Base-by-base conservation (phyloP, 1,284 basidiomycete species). In the Phylloboletellus chloephorus region DNA sequence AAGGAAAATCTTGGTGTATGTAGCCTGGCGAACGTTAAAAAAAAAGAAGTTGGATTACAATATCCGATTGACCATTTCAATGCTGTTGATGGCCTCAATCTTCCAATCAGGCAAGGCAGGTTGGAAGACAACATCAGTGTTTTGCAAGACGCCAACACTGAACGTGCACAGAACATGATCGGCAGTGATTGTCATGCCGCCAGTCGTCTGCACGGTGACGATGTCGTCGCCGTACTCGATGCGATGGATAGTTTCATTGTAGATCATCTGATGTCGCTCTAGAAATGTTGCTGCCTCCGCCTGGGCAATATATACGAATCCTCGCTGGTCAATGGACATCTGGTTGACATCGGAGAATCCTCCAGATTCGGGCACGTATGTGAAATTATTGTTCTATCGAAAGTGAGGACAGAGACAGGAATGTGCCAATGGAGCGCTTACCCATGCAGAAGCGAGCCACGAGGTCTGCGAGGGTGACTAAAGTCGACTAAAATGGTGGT, bases 1-100 rank as follows among this genome's bases (percentile, higher is more conserved):
- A 31, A 84, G 51, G 58, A 83, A 85, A 33, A 85, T 81, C 61
- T 84, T 85, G 4, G 81, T 82, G 52, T 81, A 85, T 3, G 73
- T 79, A 2, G 68, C 70, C 72, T 74, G 34, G 8, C 5, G 2
- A 3, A 9, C 1, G 10, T 17, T 49, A 16, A 43, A 29, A 1
- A 33, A 1, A 33, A 1, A 12, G 4, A 24, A 9, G 23, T 12
- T 5, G 2, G 12, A 30, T 16, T 5, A 5, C 26, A 37, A 25
- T 9, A 12, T 12, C 17, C n/a, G 9, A 47, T 61, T 37, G 23
- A 73, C 79, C 82, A 84, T 82, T 6, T 69, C 68, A 58, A 83
- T 75, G 37, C 73, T 74, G 20, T 78, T 72, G 35, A 85, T 78
- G 2, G 81, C 81, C 49, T 83, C 79, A 29, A 65, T 51, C 56